Base-by-base conservation (phyloP, 441 rosid genomes). In the Melastoma candidum region DNA sequence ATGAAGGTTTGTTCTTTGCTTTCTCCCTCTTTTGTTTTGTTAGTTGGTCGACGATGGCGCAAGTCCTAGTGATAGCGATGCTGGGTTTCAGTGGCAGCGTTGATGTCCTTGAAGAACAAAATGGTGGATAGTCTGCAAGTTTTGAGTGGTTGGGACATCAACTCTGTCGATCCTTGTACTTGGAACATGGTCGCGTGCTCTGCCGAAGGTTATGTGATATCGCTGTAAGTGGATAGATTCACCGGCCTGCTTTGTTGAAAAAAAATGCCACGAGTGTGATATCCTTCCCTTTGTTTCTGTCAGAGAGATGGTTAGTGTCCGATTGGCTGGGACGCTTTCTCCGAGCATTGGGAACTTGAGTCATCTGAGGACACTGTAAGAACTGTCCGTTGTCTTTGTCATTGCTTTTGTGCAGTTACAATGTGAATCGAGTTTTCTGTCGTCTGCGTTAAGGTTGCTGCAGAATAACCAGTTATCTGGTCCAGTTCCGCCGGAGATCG, bases 101-200 rank as follows among this genome's bases (percentile, higher is more conserved):
- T 92, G 61, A 87, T 87, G 95, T 75, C 94, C 46, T 61, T 87
- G 72, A 92, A 85, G 83, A 79, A 61, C 57, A 85, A 80, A 61
- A 79, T 92, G 85, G 61, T 50, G 73, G 98, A 87, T 70, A 75
- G 67, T 22, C 61, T 51, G 45, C 52, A 51, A 27, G 96, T 78
- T 36, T 67, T 85, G 85, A 74, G 71, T 4, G 96, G 89, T 53
- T 90, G 98, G 96, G 96, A 90, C 74, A 78, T 87, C 47, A 85
- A 87, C 74, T 90, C 96, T 2, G 98, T 90, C 66, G 98, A 90
- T 66, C 95, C 96, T 25, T 90, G 98, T 71, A 87, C 98, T 64
- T 92, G 98, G 96, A 80, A 73, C 65, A 92, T 85, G 98, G 89
- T 92, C 24, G 89, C 83, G 63, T 92, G 96, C 67, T 92, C 98